These are phyloP conservation scores for Apiospora koreana DNA, from an alignment of 2,329 filamentous ascomycete species.

Conservation along the genomic window DNA sequence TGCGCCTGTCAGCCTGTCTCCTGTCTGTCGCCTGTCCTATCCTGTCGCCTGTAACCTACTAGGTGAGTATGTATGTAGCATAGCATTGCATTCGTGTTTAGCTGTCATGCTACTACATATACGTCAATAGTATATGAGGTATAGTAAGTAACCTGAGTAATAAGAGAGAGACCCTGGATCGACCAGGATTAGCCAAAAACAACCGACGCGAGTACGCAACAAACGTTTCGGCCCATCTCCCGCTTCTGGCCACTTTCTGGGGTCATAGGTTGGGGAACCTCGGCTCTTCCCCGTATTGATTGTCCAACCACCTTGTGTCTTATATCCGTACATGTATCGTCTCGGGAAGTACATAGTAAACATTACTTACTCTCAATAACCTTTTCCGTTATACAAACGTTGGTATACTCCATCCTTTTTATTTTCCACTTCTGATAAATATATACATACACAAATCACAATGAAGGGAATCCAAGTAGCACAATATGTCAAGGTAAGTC, in stretches of 20 bases:
- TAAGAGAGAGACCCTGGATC: neutral
- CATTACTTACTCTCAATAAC: neutral
- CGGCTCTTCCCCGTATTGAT: slow-evolving; percentile 7
- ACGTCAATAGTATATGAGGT: too few relatives aligned
- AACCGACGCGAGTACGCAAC: neutral
- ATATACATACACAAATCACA: slow-evolving; percentile 27
- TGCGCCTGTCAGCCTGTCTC: too few relatives aligned
- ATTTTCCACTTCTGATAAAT: too few relatives aligned
- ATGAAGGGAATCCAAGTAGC: slow-evolving; percentile 78
- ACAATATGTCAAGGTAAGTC: slow-evolving; percentile 70
- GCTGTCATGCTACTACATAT: too few relatives aligned
- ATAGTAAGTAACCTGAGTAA: too few relatives aligned
- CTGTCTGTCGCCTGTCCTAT: too few relatives aligned
- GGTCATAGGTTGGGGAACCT: slow-evolving; percentile 8
- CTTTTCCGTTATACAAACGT: neutral
- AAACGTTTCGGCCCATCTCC: neutral
- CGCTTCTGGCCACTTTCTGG: neutral
- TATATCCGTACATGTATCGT: neutral
- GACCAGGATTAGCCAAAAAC: neutral
- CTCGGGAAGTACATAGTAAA: neutral
- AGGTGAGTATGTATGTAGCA: too few relatives aligned
- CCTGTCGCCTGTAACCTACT: too few relatives aligned
- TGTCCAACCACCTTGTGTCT: slow-evolving; percentile 5
- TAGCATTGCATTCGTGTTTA: too few relatives aligned
- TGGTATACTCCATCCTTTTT: neutral